Evolutionary conservation across 2,329 filamentous ascomycete species (phyloP), one percentile per base, ranked within the genome.

Genomic region (Laburnicola sp.): DNA sequence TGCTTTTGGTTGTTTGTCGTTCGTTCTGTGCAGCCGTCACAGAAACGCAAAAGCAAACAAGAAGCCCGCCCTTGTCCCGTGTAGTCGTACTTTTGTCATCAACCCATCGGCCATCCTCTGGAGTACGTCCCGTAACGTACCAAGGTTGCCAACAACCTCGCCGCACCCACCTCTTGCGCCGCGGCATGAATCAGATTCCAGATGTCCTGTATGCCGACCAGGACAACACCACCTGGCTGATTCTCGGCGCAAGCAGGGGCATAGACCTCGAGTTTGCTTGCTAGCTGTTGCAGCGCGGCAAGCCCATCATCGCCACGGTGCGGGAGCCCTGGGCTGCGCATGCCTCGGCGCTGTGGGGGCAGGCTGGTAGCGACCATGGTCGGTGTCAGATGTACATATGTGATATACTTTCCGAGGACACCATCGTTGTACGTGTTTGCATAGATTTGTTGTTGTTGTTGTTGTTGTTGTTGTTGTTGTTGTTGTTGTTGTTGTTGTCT

Each of bases 201-300:
- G 69, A 74, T 61, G 63, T 75, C 38, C 65, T 76, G 43, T 76
- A 74, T 55, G 68, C 69, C 53, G 70, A 74, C 46, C 64, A 70
- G 55, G 67, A 75, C 47, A 69, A 59, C 51, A 75, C 72, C 50
- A 77, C 76, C 40, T 78, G 76, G 76, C 65, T 77, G 42, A 72
- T 79, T 44, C 65, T 78, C 11, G 77, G 77, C 45, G 75, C 76
- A 32, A 77, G 74, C 37, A 70, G 76, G 63, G 77, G 76, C 40
- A 77, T 79, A 59, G 80, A 80, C 16, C 71, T 80, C 34, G 80
- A 82, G 58, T 81, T 82, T 53, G 78, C 79, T 32, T 71, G 75
- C 32, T 79, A 82, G 59, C 66, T 81, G 26, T 64, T 82, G 10
- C 63, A 64, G 7, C 71, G 70, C 40, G 77, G 76, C 30, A 73